Base-by-base conservation (phyloP, 2,329 filamentous ascomycete species). In the Talaromyces piceae region DNA sequence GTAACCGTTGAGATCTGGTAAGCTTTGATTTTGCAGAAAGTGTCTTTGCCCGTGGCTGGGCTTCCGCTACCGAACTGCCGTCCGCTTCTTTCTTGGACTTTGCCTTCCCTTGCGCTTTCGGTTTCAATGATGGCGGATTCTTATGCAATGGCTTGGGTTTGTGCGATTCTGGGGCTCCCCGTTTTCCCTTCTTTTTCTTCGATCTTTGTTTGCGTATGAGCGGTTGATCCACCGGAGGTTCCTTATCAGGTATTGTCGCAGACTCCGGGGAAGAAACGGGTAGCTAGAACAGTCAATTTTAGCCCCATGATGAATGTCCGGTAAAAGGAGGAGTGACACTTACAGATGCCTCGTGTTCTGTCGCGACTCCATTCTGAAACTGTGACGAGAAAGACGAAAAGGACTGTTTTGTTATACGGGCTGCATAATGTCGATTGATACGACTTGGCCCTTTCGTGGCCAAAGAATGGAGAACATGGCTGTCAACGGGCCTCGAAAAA, bases 381-480 rank as follows among this genome's bases (percentile, higher is more conserved):
- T 37, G 33, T 8, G n/a, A 5, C 7, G 20, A n/a, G 16, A 18
- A 37, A 18, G 16, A 37, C 8, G 33, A 37, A 37, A 37, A 37
- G 3, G 33, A 9, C 11, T 6, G 33, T 37, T 43, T 25, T 43
- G 39, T 22, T 25, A 25, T 22, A 43, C 25, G 6, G 22, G 60
- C 57, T 45, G 49, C 57, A 50, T 63, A 61, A 31, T 65, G 64
- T 53, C 58, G 59, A 50, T 61, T 61, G 45, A 56, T 45, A 41
- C 55, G 59, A 50, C 51, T 45, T 43, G 56, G 60, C 56, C 57
- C 57, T 52, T 52, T 51, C 54, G 58, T 18, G 39, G 33, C 45
- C n/a, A 59, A 70, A 49, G 64, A 65, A 31, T 62, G 52, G 56
- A 66, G 70, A 54, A 68, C 60, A 66, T 70, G 61, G 41, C 59